Percentiles rank a stretch among this genome's conserved stretches.
Evolutionary conservation across 2,329 filamentous ascomycete genomes (phyloP).

Genomic region (Esteya vermicola): DNA sequence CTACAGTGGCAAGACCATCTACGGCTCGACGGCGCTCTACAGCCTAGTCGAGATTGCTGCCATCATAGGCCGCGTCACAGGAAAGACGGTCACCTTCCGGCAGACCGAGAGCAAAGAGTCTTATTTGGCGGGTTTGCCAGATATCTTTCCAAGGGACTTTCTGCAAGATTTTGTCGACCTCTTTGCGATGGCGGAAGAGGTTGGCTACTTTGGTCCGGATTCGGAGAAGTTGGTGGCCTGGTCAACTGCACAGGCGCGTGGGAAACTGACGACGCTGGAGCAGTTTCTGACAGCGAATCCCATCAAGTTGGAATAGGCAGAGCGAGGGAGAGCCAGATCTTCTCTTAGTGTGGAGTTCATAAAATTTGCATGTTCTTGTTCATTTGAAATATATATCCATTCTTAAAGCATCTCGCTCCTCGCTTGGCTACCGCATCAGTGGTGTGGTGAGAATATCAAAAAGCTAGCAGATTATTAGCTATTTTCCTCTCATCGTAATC

Average conservation of each 20-base stretch:
- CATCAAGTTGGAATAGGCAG: neutral
- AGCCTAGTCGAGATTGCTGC: constrained; percentile 16
- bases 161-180: neutral
- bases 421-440: neutral
- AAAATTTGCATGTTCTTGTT: too few species aligned
- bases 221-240: neutral
- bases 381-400: too few species aligned
- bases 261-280: neutral
- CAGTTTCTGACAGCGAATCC: neutral
- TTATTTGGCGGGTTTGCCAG: too few species aligned
- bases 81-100: constrained; percentile 14
- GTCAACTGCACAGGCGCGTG: neutral
- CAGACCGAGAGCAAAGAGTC: constrained; percentile 1
- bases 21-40: constrained; percentile 11
- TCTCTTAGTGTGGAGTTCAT: too few species aligned
- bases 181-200: neutral
- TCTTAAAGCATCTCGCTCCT: too few species aligned
- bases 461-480: neutral
- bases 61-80: constrained; percentile 17
- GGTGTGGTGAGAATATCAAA: neutral
- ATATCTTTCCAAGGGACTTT: too few species aligned
- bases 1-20: constrained; percentile 10
- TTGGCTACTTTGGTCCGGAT: neutral
- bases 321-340: too few species aligned
- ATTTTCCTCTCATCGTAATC: neutral